phyloP scores from a whole-genome alignment of 2,329 filamentous ascomycete species.

The Paraconiothyrium brasiliense region DNA sequence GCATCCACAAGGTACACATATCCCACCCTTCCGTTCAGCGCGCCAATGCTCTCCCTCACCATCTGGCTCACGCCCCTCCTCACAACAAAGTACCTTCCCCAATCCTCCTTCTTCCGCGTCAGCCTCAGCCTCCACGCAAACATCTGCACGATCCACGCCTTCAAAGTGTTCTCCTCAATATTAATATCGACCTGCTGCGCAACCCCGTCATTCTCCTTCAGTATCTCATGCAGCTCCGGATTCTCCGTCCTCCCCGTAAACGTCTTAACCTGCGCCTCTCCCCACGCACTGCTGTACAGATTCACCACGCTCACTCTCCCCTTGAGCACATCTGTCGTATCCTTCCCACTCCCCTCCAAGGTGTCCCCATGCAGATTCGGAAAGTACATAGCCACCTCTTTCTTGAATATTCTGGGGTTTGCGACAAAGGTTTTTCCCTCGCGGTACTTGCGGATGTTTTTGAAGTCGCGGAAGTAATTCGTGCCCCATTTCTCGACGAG shows the following conservation, averaged over 20 bases:
- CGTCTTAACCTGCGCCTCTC: conserved; percentile 77
- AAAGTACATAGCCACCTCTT: conserved; percentile 86
- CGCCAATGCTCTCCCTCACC: conserved; percentile 67
- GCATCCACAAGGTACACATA: conserved; percentile 92
- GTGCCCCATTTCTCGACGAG: conserved; percentile 80
- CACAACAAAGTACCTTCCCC: conserved; percentile 68
- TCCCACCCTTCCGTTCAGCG: conserved; percentile 90
- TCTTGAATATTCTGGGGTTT: conserved; percentile 83
- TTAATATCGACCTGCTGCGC: conserved; percentile 89
- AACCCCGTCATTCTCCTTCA: conserved; percentile 62
- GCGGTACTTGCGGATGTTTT: conserved; percentile 76
- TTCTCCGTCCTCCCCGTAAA: conserved; percentile 74
- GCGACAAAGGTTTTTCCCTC: conserved; percentile 92
- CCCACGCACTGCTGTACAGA: conserved; percentile 86
- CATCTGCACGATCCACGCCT: conserved; percentile 64
- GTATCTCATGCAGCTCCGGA: conserved; percentile 70
- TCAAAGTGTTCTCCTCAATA: conserved; percentile 80
- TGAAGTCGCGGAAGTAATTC: conserved; percentile 97
- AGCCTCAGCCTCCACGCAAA: conserved; percentile 63
- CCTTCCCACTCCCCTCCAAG: conserved; percentile 60
- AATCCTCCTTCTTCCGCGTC: conserved; percentile 60
- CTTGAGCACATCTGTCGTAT: conserved; percentile 79
- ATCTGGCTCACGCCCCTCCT: conserved; percentile 64
- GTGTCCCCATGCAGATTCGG: conserved; percentile 89
- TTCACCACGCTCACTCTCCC: conserved; percentile 81